These are phyloP conservation scores for Aspergillus sclerotiicarbonarius DNA, from an alignment of 495 filamentous ascomycete species.

Conservation along the genomic window DNA sequence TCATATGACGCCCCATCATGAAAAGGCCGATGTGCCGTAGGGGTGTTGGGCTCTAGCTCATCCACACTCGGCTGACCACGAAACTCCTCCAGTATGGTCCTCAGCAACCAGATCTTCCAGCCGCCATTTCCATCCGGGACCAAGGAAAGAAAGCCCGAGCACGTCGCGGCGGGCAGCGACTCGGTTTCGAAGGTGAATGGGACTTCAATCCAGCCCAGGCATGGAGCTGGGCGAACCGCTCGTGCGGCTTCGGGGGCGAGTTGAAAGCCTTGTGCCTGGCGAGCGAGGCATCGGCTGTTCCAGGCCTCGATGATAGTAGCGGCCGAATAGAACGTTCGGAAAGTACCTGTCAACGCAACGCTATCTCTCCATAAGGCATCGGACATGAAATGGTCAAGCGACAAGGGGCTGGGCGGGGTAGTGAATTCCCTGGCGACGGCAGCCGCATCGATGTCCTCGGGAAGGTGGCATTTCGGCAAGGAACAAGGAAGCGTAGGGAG, in stretches of 20 bases:
- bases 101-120: neutral
- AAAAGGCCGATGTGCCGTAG: neutral
- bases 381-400: neutral
- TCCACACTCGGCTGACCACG: neutral
- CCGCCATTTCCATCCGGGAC: neutral
- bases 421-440: neutral
- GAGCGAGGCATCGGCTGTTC: neutral
- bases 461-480: neutral
- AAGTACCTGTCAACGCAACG: constrained; percentile 28
- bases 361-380: constrained; percentile 2
- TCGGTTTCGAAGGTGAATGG: neutral
- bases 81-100: neutral
- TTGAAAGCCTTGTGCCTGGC: neutral
- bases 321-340: constrained; percentile 24
- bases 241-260: neutral
- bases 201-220: neutral
- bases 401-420: neutral
- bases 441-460: neutral
- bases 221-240: neutral
- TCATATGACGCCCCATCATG: constrained; percentile 16
- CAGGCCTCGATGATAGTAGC: constrained; percentile 1
- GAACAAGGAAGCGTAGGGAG: neutral
- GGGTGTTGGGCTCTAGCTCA: neutral
- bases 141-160: neutral
- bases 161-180: neutral